phyloP scores from a whole-genome alignment of 495 filamentous ascomycete species.

The Lophiostoma macrostomum region DNA sequence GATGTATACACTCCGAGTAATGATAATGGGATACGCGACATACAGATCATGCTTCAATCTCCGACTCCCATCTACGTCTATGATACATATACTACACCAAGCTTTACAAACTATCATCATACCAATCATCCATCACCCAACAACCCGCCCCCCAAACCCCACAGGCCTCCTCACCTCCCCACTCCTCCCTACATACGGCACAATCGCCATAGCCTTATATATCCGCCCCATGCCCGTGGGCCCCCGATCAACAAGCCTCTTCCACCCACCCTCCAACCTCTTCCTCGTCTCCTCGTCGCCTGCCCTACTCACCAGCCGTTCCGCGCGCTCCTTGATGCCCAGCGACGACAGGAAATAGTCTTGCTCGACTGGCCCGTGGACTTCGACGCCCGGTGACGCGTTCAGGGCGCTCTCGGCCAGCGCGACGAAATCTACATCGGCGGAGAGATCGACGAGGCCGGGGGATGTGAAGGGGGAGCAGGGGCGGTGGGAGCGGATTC shows the following conservation, averaged over 20 bases:
- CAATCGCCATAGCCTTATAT: constrained; percentile 88
- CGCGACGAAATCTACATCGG: constrained; percentile 86
- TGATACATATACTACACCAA: too few relatives aligned
- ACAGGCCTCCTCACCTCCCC: constrained; percentile 72
- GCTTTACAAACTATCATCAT: too few relatives aligned
- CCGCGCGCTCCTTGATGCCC: constrained; percentile 77
- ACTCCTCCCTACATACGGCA: constrained; percentile 75
- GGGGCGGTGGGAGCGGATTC: constrained; percentile 69
- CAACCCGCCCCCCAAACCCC: constrained; percentile 82
- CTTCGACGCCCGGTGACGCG: constrained; percentile 75
- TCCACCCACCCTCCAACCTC: constrained; percentile 70
- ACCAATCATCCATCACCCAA: constrained; percentile 2
- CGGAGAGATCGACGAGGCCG: constrained; percentile 79
- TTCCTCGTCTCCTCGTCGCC: constrained; percentile 41
- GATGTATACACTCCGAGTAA: too few relatives aligned
- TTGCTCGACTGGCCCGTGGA: constrained; percentile 90
- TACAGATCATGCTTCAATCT: too few relatives aligned
- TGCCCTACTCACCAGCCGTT: constrained; percentile 53
- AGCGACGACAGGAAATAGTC: constrained; percentile 71
- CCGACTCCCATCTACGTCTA: too few relatives aligned
- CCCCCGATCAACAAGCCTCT: constrained; percentile 72
- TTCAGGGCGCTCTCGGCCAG: constrained; percentile 76
- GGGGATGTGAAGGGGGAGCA: constrained; percentile 75
- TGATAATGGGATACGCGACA: too few relatives aligned
- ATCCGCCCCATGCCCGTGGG: constrained; percentile 85